A percentile compares a stretch with the other conserved stretches of the same genome.
phyloP scores from a whole-genome alignment of 331 rosid species.

The Stylosanthes scabra region DNA sequence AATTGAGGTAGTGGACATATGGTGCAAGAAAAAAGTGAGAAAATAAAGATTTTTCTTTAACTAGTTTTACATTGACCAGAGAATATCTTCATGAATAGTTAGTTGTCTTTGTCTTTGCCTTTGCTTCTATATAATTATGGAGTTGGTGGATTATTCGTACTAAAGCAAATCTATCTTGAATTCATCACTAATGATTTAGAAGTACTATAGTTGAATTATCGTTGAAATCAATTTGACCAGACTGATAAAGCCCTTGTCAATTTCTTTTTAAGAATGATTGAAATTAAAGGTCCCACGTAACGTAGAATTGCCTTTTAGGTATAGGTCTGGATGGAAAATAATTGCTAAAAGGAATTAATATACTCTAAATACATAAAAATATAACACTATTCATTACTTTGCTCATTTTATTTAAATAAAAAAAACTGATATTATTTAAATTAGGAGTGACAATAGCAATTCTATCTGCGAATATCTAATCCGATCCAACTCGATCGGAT shows the following conservation, averaged over 20 bases:
- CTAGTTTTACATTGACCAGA: constrained; percentile 8
- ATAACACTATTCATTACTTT: no score
- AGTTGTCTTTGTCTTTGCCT: neutral
- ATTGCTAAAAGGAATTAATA: no score
- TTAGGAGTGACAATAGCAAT: no score
- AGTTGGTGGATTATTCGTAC: neutral
- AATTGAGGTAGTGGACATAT: neutral
- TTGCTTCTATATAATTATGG: neutral
- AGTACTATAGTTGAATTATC: neutral
- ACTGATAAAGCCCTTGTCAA: neutral
- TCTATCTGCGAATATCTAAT: no score
- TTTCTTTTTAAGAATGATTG: neutral
- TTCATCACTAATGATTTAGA: neutral
- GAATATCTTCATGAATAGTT: neutral
- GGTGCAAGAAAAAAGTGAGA: constrained; percentile 2
- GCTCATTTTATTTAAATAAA: no score
- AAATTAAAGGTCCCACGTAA: neutral
- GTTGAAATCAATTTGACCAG: neutral
- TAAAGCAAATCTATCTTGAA: constrained; percentile 1
- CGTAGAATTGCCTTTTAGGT: neutral
- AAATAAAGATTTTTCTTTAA: neutral
- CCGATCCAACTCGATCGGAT: no score
- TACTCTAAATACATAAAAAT: no score
- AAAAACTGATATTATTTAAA: no score
- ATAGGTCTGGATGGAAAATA: no score